These are phyloP conservation scores for Maudiozyma saulgeensis DNA, from an alignment of 805 yeast genomes.

Conservation along the genomic window DNA sequence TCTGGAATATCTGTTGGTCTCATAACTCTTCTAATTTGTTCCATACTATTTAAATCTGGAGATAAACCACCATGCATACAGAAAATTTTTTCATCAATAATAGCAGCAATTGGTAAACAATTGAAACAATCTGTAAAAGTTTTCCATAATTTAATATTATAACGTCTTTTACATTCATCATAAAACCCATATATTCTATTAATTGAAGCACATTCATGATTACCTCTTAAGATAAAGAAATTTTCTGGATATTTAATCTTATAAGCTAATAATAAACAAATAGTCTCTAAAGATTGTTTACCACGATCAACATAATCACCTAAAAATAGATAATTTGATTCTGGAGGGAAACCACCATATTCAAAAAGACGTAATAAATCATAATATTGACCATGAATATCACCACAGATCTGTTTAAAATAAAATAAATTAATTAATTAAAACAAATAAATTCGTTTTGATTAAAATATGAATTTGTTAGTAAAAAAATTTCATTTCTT, in stretches of 20 bases:
- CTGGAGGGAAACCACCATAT: slow-evolving; percentile 99
- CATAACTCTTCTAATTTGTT: slow-evolving; percentile 97
- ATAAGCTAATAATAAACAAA: slow-evolving; percentile 86
- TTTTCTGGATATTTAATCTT: slow-evolving; percentile 97
- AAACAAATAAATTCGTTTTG: too few species aligned
- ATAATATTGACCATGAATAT: slow-evolving; percentile 96
- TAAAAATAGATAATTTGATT: slow-evolving; percentile 86
- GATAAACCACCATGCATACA: slow-evolving; percentile 99
- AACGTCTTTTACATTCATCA: slow-evolving; percentile 97
- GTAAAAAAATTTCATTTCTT: too few species aligned
- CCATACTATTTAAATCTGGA: slow-evolving; percentile 96
- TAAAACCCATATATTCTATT: slow-evolving; percentile 96
- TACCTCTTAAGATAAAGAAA: slow-evolving; percentile 92
- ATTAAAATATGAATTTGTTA: too few species aligned
- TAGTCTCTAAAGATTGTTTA: slow-evolving; percentile 92
- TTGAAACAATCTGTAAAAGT: slow-evolving; percentile 97
- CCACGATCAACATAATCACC: slow-evolving; percentile 99
- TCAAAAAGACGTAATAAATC: slow-evolving; percentile 91
- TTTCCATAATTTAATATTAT: slow-evolving; percentile 97
- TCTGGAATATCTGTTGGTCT: slow-evolving; percentile 99
- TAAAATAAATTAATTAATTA: neutral
- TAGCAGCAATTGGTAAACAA: slow-evolving; percentile 97
- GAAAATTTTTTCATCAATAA: slow-evolving; percentile 93
- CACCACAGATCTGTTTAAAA: slow-evolving; percentile 66
- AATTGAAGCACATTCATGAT: slow-evolving; percentile 97